Base-by-base conservation (phyloP, 305 asterid species). In the Stenogyne calaminthoides region DNA sequence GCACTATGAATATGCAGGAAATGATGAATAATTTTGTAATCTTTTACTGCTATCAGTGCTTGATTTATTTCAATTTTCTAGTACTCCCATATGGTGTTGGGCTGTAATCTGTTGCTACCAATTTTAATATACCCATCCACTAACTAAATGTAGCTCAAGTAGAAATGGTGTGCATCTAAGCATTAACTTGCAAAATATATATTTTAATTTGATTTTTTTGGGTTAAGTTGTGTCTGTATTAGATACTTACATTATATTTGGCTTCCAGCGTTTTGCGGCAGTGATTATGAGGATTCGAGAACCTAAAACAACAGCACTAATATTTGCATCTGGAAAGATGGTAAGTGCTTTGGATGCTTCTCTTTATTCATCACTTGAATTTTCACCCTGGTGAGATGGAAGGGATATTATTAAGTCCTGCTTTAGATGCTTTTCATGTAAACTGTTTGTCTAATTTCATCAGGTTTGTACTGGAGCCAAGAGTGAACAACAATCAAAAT, bases 201-300 rank as follows among this genome's bases (percentile, higher is more conserved):
- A 36, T 36, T 74, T 32, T 58, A 46, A 58, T 8, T 62, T 10
- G 19, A 9, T 54, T 61, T 56, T 10, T 5, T n/a, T 29, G 37
- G 14, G 64, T 42, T 42, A 34, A 14, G 34, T 74, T 64, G 44
- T 3, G 19, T 63, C 22, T 55, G 18, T 10, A 67, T 34, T 60
- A 60, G 63, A 70, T 67, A 61, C 80, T 72, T 58, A 57, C 54
- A 49, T 46, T 47, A 15, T 60, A 16, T 42, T 82, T 63, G 68
- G 64, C 20, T 78, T 84, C 36, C 88, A 91, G 97, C 96, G 96
- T 91, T 91, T 91, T 78, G 96, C 97, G 82, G 96, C 97, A 7
- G 97, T 91, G 83, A 91, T 91, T 81, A 91, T 91, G 97, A 82
- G 97, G 84, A 91, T 91, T 67, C 85, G 97, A 32, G 97, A 91